Conservation (phyloP, 805 yeast genomes). For the Kodamaea restingae region DNA sequence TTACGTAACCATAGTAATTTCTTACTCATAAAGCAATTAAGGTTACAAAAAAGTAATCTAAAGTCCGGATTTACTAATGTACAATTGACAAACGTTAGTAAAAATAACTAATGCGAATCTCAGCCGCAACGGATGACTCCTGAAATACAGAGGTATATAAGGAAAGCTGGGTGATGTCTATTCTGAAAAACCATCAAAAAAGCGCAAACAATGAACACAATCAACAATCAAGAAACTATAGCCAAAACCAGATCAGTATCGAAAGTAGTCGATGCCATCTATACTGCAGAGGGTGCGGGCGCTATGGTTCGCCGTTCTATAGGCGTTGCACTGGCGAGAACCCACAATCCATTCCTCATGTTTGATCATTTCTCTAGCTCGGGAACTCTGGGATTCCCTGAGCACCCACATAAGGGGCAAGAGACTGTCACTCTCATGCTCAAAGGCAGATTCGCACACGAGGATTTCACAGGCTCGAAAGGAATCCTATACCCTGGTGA, state of each 20-base stretch:
- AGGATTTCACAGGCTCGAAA: slow-evolving; percentile 78
- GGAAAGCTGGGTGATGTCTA: no score
- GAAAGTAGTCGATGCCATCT: slow-evolving; percentile 46
- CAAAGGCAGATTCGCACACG: slow-evolving; percentile 70
- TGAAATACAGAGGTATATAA: no score
- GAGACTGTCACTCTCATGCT: slow-evolving; percentile 71
- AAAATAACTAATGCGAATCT: no score
- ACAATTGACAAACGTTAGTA: no score
- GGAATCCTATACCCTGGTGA: slow-evolving; percentile 81
- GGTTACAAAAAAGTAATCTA: no score
- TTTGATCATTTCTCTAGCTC: slow-evolving; percentile 71
- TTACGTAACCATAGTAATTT: no score
- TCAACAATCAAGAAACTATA: background rate
- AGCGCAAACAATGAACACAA: background rate
- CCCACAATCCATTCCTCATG: slow-evolving; percentile 78
- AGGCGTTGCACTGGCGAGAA: slow-evolving; percentile 63
- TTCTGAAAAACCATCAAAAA: no score
- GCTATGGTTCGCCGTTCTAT: slow-evolving; percentile 79
- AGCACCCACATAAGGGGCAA: slow-evolving; percentile 80
- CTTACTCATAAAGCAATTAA: no score
- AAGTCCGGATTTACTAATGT: no score
- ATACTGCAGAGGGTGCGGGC: slow-evolving; percentile 83
- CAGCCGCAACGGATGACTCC: no score
- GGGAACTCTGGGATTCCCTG: slow-evolving; percentile 74
- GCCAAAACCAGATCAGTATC: slow-evolving; percentile 26